Evolutionary conservation across 208 protist genomes (phyloP), one percentile per base, ranked within the genome.

Genomic region (Wallacemonas sp.): DNA sequence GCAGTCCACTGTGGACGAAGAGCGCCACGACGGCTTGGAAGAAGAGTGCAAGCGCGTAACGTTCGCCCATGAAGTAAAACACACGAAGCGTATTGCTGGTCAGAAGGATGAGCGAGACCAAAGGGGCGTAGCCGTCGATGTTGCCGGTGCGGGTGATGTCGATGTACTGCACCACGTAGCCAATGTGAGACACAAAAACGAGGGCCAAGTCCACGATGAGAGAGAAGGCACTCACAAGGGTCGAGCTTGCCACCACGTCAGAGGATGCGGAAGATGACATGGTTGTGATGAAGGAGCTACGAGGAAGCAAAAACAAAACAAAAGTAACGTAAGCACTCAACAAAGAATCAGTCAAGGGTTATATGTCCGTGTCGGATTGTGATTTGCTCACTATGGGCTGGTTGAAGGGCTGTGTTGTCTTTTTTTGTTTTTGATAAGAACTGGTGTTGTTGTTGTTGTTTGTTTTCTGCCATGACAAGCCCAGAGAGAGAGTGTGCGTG

Each of bases 31-130:
- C 26, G 4, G 84, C 59, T 69, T 95, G 90, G 46, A 86, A 76
- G 15, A 95, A 60, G 31, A 95, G 63, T 11, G 83, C 77, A 1
- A 84, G 33, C 11, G 80, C 77, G 75, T 74, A 95, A 30, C 24
- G 71, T 15, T 80, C 17, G 1, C 90, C 90, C 24, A 91, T 39
- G 60, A 70, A 95, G 47, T 92, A 95, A 41, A 84, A 79, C 30
- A 95, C 72, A 19, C 90, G 86, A 12, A 92, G 66, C 1, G 77
- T 90, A 75, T 95, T 91, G 67, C 90, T 91, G 0, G 64, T 66
- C 11, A 95, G 63, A 0, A 95, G 55, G 47, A 95, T 92, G 2
- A 92, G 53, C 5, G 89, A 95, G 0, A 92, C 86, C 24, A 92
- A 24, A 0, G 75, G 69, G 1, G 88, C 73, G 58, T 91, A 94